Evolutionary conservation across 306 rosid genomes (phyloP).

Genomic region (Cucurbita pepo): DNA sequence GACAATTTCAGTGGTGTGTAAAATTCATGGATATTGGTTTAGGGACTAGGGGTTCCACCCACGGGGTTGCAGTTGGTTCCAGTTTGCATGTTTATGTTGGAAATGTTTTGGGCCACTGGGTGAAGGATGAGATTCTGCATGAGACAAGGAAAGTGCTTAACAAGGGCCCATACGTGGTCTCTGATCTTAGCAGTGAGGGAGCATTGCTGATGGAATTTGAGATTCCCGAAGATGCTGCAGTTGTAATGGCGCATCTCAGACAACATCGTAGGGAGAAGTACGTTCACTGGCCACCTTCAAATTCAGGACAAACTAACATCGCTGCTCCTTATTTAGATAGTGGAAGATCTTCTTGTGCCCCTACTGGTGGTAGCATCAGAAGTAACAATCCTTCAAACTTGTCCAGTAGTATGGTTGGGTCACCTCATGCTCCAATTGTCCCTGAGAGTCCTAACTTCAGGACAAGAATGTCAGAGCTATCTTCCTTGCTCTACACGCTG

Average conservation of each 20-base stretch:
- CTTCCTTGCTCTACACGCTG: conserved; percentile 35
- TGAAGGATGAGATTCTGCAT: conserved; percentile 75
- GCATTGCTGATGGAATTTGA: conserved; percentile 82
- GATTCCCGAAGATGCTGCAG: conserved; percentile 76
- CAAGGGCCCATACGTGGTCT: conserved; percentile 49
- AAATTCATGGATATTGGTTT: conserved; percentile 83
- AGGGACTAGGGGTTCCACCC: conserved; percentile 71
- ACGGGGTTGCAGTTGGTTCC: conserved; percentile 79
- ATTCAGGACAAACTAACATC: conserved; percentile 32
- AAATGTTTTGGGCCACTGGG: conserved; percentile 69
- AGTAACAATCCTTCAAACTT: conserved; percentile 28
- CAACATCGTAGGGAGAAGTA: conserved; percentile 59
- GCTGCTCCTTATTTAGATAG: conserved; percentile 33
- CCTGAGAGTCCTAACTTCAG: conserved; percentile 42
- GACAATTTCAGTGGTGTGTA: conserved; percentile 60
- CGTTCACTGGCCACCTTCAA: conserved; percentile 32
- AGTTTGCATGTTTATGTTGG: conserved; percentile 65
- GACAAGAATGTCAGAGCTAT: conserved; percentile 44
- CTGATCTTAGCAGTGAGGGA: conserved; percentile 69
- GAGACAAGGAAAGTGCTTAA: conserved; percentile 59
- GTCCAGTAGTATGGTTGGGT: conserved; percentile 24
- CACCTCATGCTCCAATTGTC: conserved; percentile 39
- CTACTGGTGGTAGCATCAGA: conserved; percentile 35
- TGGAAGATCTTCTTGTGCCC: conserved; percentile 33
- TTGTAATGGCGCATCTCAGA: conserved; percentile 74